A percentile compares a stretch with the other conserved stretches of the same genome.
Conservation (phyloP, 2,329 filamentous ascomycete genomes). For the Chaetomiaceae sp. region DNA sequence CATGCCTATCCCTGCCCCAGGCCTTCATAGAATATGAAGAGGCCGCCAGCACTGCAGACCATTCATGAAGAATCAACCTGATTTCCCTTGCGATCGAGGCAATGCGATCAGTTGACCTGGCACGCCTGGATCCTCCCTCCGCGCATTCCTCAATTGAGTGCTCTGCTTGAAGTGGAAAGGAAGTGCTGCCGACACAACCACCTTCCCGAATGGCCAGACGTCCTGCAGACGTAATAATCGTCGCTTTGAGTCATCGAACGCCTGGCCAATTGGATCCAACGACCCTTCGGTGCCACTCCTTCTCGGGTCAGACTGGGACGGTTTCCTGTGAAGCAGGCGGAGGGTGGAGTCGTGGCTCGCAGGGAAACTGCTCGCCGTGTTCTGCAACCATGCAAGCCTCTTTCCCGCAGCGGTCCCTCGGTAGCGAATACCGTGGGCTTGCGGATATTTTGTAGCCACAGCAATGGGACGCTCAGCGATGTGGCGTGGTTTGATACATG, state of each 20-base stretch:
- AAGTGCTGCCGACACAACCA: background rate
- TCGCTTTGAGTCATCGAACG: conserved; percentile 11
- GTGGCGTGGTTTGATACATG: too few relatives aligned
- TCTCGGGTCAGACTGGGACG: conserved; percentile 10
- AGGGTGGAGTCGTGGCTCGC: conserved; percentile 6
- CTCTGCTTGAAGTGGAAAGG: background rate
- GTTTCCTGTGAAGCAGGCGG: background rate
- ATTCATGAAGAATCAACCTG: too few relatives aligned
- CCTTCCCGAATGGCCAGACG: conserved; percentile 7
- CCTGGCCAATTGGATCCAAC: conserved; percentile 8
- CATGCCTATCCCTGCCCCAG: background rate
- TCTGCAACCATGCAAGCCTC: conserved; percentile 21
- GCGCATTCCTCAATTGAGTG: too few relatives aligned
- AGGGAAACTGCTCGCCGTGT: conserved; percentile 22
- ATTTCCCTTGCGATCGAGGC: too few relatives aligned
- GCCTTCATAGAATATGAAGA: background rate
- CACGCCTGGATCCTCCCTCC: too few relatives aligned
- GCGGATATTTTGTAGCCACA: conserved; percentile 18
- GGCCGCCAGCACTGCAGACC: too few relatives aligned
- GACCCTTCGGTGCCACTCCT: background rate
- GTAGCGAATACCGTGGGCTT: conserved; percentile 12
- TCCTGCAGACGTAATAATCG: conserved; percentile 1
- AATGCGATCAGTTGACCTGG: too few relatives aligned
- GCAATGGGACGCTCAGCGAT: too few relatives aligned
- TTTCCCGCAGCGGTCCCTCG: conserved; percentile 4